A percentile compares a stretch with the other conserved stretches of the same genome.
Conservation (phyloP, 73 alveolate genomes). For the Paramecium pentaurelia region DNA sequence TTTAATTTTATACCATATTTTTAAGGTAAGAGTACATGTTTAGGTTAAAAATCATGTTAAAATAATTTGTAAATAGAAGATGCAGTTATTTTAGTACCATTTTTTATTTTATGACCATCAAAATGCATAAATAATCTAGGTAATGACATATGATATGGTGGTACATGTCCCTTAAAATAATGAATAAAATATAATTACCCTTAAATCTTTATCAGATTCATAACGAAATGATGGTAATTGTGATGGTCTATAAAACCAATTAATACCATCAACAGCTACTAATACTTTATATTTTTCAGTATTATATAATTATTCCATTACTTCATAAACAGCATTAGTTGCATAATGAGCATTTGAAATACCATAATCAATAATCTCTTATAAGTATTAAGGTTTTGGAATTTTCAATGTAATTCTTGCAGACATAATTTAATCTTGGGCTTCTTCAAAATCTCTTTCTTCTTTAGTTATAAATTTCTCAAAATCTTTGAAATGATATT, state of each 20-base stretch:
- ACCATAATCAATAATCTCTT: slow-evolving; percentile 75
- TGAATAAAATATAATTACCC: neutral
- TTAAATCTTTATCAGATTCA: slow-evolving; percentile 58
- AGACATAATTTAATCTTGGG: slow-evolving; percentile 58
- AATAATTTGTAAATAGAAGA: slow-evolving; percentile 64
- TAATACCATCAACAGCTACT: slow-evolving; percentile 73
- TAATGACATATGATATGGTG: slow-evolving; percentile 80
- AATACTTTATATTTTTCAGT: slow-evolving; percentile 63
- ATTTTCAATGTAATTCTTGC: slow-evolving; percentile 61
- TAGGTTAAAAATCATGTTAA: slow-evolving; percentile 71
- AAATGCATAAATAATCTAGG: slow-evolving; percentile 76
- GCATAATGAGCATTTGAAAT: slow-evolving; percentile 70
- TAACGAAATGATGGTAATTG: slow-evolving; percentile 71
- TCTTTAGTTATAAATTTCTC: slow-evolving; percentile 63
- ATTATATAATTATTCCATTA: slow-evolving; percentile 71
- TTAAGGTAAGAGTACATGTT: slow-evolving; percentile 67
- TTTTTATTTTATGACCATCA: slow-evolving; percentile 81
- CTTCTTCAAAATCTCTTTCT: slow-evolving; percentile 65
- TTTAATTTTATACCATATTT: slow-evolving; percentile 66
- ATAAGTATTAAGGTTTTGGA: slow-evolving; percentile 68
- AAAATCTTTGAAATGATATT: slow-evolving; percentile 73
- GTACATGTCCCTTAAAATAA: slow-evolving; percentile 58
- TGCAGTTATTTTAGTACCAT: slow-evolving; percentile 72
- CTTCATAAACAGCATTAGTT: slow-evolving; percentile 75
- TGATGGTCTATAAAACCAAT: slow-evolving; percentile 74